phyloP scores from a whole-genome alignment of 805 yeast genomes.

The Danielozyma ontarioensis region DNA sequence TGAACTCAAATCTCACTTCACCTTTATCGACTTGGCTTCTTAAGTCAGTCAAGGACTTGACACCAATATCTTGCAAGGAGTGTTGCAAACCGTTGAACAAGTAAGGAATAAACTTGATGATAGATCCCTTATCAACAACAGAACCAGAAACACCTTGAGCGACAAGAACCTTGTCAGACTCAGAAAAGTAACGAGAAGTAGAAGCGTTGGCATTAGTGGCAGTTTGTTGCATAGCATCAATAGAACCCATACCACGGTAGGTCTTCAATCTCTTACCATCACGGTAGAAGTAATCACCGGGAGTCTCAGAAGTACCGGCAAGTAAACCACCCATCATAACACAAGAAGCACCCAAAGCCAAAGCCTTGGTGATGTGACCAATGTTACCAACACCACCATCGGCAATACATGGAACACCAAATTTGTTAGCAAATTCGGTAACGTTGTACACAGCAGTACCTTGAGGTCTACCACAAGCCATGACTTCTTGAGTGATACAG shows the following conservation, averaged over 20 bases:
- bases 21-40: constrained; percentile 62
- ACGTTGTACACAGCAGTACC: constrained; percentile 98
- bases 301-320: constrained; percentile 98
- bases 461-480: constrained; percentile 99
- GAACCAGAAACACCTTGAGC: constrained; percentile 99
- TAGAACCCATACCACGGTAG: constrained; percentile 99
- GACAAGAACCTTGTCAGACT: constrained; percentile 89
- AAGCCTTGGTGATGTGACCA: constrained; percentile 96
- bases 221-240: constrained; percentile 96
- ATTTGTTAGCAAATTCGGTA: constrained; percentile 86
- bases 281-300: constrained; percentile 96
- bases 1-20: constrained; percentile 85
- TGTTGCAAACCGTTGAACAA: constrained; percentile 94
- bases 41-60: constrained; percentile 56
- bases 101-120: constrained; percentile 91
- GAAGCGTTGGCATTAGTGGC: constrained; percentile 90
- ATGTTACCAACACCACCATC: constrained; percentile 99
- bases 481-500: constrained; percentile 98
- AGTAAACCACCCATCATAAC: constrained; percentile 99
- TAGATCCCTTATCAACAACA: constrained; percentile 94
- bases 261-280: constrained; percentile 97
- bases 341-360: constrained; percentile 93
- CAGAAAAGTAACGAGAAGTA: constrained; percentile 96
- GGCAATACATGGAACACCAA: constrained; percentile 98
- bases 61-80: constrained; percentile 98